Evolutionary conservation across 1,284 basidiomycete genomes (phyloP), one percentile per base, ranked within the genome.

Genomic region (Thelephora terrestris): DNA sequence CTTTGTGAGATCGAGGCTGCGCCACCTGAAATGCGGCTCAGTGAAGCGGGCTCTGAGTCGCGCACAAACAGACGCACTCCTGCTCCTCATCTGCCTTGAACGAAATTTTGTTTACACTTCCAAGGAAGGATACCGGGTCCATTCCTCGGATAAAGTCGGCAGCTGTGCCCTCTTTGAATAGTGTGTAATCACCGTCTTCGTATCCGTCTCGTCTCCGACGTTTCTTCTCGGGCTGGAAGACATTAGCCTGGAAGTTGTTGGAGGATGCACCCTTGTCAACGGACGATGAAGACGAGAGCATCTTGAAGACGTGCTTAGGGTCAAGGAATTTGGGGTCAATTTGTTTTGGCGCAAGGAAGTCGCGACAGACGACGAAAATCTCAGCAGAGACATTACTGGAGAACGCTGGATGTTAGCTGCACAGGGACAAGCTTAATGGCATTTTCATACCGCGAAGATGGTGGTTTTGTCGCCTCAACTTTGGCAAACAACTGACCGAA

Each of bases 281-380:
- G 6, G 77, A 61, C n/a, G 70, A 62, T 9, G 73, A 61, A 0
- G 78, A 67, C 5, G 76, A 68, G 16, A 90, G 69, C 54, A 98
- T 96, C 65, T 98, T 96, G 78, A 99, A 99, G 52, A 99, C 96
- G 61, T 98, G 91, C 63, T 84, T 91, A 9, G 96, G 91, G 63
- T 99, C 95, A 55, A 99, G 81, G 69, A 99, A 98, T 69, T 95
- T 96, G 37, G 96, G 93, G 62, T 99, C 96, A 59, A 99, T 95
- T 61, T 88, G 79, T 64, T 91, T 91, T 4, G 96, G 96, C 4
- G 93, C 92, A 55, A 93, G 79, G 71, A 92, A 99, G 51, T 92
- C 91, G 55, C 86, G 86, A 68, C 96, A 99, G 47, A 98, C 92
- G 58, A 99, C 96, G 74, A 99, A 99, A 63, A 99, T 99, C 68